phyloP scores from a whole-genome alignment of 2,329 filamentous ascomycete species.

The Aspergillus aculeatus region DNA sequence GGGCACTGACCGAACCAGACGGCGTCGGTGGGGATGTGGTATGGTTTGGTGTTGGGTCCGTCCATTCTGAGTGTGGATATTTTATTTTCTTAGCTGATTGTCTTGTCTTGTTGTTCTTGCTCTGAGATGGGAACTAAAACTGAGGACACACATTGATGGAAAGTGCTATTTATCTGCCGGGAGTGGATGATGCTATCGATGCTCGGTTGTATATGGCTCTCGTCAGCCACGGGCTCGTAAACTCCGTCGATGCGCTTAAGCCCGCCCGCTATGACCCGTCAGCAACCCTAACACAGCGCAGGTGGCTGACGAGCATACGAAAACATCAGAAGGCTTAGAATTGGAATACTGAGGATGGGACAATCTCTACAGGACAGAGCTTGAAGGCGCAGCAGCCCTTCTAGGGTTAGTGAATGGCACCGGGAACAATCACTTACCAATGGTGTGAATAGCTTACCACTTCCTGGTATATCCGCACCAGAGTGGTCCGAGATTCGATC shows the following conservation, averaged over 20 bases:
- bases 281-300: not conserved
- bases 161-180: not conserved
- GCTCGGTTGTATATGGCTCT: not conserved
- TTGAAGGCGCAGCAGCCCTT: too few relatives aligned
- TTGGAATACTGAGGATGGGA: too few relatives aligned
- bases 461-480: too few relatives aligned
- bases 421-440: too few relatives aligned
- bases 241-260: not conserved
- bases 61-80: not conserved
- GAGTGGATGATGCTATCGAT: not conserved
- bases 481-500: too few relatives aligned
- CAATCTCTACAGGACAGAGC: too few relatives aligned
- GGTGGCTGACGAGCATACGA: not conserved
- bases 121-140: not conserved
- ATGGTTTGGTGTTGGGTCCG: not conserved
- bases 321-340: too few relatives aligned
- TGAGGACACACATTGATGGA: not conserved
- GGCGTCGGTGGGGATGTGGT: slow-evolving; percentile 21
- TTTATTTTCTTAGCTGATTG: not conserved
- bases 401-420: too few relatives aligned
- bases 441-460: too few relatives aligned
- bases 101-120: too few relatives aligned
- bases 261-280: not conserved
- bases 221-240: not conserved
- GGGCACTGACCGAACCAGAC: slow-evolving; percentile 41